A percentile compares a stretch with the other conserved stretches of the same genome.
Conservation (phyloP, 176 grass and related monocot species). For the Urochloa ruziziensis region DNA sequence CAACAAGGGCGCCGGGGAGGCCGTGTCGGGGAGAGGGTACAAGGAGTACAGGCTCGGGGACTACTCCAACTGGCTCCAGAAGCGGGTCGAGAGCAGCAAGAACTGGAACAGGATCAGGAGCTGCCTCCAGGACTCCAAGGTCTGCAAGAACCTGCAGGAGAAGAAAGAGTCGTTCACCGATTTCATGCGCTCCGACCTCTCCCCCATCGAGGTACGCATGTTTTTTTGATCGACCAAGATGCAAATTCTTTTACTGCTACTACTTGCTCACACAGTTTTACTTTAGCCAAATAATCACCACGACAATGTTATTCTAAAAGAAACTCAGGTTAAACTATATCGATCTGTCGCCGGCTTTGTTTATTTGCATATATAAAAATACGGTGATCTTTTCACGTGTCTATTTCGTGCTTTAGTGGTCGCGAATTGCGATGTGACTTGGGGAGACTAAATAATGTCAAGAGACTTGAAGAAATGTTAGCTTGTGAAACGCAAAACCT, state of each 20-base stretch:
- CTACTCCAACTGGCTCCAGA: slow-evolving; percentile 92
- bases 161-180: background rate
- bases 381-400: no score
- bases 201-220: slow-evolving; percentile 66
- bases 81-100: slow-evolving; percentile 46
- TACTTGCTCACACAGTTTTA: no score
- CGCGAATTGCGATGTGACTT: no score
- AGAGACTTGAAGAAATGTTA: no score
- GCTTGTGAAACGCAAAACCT: no score
- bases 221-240: background rate
- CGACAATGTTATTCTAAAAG: no score
- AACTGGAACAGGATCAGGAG: slow-evolving; percentile 72
- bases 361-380: no score
- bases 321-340: no score
- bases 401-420: no score
- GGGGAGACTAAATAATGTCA: no score
- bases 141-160: slow-evolving; percentile 56
- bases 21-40: slow-evolving; percentile 46
- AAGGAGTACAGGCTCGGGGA: slow-evolving; percentile 94
- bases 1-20: slow-evolving; percentile 71
- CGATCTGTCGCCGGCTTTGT: no score
- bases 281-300: no score
- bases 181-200: slow-evolving; percentile 49
- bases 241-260: background rate
- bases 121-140: slow-evolving; percentile 68